Base-by-base conservation (phyloP, 2,329 filamentous ascomycete genomes). In the Epichloe amarillans region DNA sequence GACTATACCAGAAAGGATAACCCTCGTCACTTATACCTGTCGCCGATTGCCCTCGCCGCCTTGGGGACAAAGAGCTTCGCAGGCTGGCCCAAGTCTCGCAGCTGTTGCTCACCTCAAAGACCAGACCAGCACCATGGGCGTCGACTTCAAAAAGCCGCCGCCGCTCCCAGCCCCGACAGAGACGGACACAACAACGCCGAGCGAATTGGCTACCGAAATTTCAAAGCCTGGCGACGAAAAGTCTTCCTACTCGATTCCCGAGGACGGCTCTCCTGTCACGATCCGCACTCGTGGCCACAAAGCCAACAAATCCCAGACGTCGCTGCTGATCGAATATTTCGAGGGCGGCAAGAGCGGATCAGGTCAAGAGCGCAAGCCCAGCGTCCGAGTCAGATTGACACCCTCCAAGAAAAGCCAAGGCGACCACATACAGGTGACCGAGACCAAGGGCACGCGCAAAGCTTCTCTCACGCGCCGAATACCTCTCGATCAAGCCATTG, bases 311-410 rank as follows among this genome's bases (percentile, higher is more conserved):
- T 95, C 88, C 44, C 89, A 95, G 71, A 95, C 90, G 38, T 94
- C 88, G 51, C 75, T 96, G 57, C 75, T 96, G 60, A 96, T 96
- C 61, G 90, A 96, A 70, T 95, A 95, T 68, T 96, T 94, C 62
- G 90, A 95, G 69, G 86, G 82, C 58, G 81, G 83, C 55, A 90
- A 87, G 50, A 68, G 74, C 52, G 72, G 73, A 56, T 64, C 69
- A 41, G 74, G 74, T 59, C 73, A 74, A 59, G 77, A 81, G 59
- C 83, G 85, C 60, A 83, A 86, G 59, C 89, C 90, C 12, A 95
- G 88, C 64, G 88, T 96, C 50, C 79, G 78, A 62, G 75, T 86
- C 67, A 78, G 81, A 69, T 77, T 95, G 55, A 94, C 88, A 14
- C 90, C 90, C 14, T 88, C 86, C 60, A 83, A 80, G 65, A 80